Base-by-base conservation (phyloP, 306 rosid genomes). In the Prunus mira region DNA sequence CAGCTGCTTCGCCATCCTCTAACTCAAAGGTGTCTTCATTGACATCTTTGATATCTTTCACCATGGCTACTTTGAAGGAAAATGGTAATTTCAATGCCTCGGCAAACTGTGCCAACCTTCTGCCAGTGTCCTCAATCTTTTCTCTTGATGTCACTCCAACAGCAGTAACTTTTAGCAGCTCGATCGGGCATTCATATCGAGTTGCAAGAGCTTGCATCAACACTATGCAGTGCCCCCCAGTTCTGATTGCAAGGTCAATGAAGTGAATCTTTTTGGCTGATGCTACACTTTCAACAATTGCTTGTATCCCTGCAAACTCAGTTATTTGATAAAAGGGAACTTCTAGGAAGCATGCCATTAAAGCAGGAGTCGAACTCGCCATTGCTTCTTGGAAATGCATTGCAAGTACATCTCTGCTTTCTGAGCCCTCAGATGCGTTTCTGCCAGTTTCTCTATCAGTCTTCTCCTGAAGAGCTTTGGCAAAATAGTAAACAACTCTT, bases 381-480 rank as follows among this genome's bases (percentile, higher is more conserved):
- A 77, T 18, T 32, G 19, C 75, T 46, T 75, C 67, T 6, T 79
- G 79, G 6, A 38, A 2, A 34, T 20, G 34, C 52, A 71, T 13
- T n/a, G 75, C 22, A 22, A 22, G 12, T 15, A 74, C 15, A 76
- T 89, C 83, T 51, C 77, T 51, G 18, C 57, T 19, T 2, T 20
- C 38, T 47, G 46, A 12, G 9, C 54, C 82, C 30, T 83, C 65
- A 8, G 72, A 10, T 41, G 78, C 65, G 72, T 58, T 43, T 70
- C 85, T 79, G 66, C 91, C 91, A 2, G 88, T 85, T 82, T 86
- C 85, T 68, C 49, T 32, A 50, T 84, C 80, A 56, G 83, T 88
- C 76, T 69, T 91, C 12, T 81, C 84, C 12, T 54, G 56, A 45
- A 91, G 84, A 58, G 90, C 93, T 67, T 88, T 85, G 2, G 86